A percentile compares a stretch with the other conserved stretches of the same genome.
phyloP scores from a whole-genome alignment of 176 grass and related monocot species.

The Oropetium thomaeum region DNA sequence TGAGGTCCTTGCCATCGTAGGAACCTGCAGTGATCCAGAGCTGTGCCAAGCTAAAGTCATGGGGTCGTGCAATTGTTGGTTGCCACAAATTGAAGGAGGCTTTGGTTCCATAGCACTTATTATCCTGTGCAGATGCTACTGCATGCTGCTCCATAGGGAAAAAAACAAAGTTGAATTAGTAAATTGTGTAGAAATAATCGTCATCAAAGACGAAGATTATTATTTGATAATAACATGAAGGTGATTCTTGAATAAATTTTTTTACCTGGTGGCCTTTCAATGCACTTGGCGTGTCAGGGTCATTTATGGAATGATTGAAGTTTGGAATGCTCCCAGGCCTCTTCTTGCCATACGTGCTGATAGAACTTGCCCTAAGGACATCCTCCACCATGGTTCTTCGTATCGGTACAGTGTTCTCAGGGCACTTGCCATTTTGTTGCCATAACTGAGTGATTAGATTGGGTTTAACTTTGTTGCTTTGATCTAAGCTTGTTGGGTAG shows the following conservation, averaged over 20 bases:
- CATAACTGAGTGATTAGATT: constrained; percentile 45
- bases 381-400: constrained; percentile 60
- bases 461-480: constrained; percentile 42
- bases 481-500: constrained; percentile 51
- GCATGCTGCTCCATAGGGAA: constrained; percentile 54
- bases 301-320: constrained; percentile 34
- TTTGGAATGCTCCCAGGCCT: constrained; percentile 44
- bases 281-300: constrained; percentile 42
- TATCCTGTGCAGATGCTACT: constrained; percentile 69
- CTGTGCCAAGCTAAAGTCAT: constrained; percentile 81
- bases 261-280: no score
- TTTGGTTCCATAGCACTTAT: constrained; percentile 62
- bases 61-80: constrained; percentile 59
- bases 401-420: constrained; percentile 53
- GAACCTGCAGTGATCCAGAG: constrained; percentile 41
- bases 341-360: constrained; percentile 63
- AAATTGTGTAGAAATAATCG: background rate
- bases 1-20: constrained; percentile 62
- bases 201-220: background rate
- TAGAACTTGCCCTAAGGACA: constrained; percentile 56
- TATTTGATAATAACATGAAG: background rate
- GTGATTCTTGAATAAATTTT: no score
- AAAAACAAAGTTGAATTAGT: background rate
- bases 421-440: constrained; percentile 65
- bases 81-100: constrained; percentile 52